phyloP scores from a whole-genome alignment of 345 rosid species.

The Linum tenue region DNA sequence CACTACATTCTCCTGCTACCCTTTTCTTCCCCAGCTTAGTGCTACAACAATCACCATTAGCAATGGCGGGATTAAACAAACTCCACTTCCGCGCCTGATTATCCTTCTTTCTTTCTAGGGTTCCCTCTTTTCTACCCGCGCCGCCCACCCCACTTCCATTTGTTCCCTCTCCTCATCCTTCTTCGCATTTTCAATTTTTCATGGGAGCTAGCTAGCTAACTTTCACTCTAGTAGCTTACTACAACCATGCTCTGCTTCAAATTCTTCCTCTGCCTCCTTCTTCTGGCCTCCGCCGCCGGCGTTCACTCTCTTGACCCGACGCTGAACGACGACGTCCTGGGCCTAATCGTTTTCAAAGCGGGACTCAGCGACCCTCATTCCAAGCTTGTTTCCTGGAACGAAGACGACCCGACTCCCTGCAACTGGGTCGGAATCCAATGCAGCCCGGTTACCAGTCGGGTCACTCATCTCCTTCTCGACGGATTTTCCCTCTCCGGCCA shows the following conservation, averaged over 20 bases:
- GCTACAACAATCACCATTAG: neutral
- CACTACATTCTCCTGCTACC: too few relatives aligned
- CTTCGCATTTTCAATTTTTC: neutral
- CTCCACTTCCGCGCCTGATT: neutral
- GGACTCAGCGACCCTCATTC: slow-evolving; percentile 68
- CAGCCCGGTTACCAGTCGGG: slow-evolving; percentile 63
- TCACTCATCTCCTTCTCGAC: slow-evolving; percentile 61
- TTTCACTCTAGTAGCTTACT: neutral
- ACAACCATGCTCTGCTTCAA: neutral
- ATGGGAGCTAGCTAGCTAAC: neutral
- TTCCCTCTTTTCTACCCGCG: neutral
- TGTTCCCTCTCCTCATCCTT: neutral
- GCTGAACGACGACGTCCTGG: slow-evolving; percentile 11
- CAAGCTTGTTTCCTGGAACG: slow-evolving; percentile 83
- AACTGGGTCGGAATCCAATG: slow-evolving; percentile 74
- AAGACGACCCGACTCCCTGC: slow-evolving; percentile 74
- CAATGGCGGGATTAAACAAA: neutral
- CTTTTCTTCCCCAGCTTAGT: neutral
- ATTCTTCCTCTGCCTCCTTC: neutral
- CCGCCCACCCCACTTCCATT: neutral
- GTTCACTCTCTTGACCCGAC: neutral
- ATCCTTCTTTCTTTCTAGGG: neutral
- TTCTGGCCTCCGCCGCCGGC: neutral
- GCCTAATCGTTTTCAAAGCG: slow-evolving; percentile 76
- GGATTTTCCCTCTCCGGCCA: slow-evolving; percentile 81